Base-by-base conservation (phyloP, 352 stramenopile genomes). In the Phytopythium aichiense region DNA sequence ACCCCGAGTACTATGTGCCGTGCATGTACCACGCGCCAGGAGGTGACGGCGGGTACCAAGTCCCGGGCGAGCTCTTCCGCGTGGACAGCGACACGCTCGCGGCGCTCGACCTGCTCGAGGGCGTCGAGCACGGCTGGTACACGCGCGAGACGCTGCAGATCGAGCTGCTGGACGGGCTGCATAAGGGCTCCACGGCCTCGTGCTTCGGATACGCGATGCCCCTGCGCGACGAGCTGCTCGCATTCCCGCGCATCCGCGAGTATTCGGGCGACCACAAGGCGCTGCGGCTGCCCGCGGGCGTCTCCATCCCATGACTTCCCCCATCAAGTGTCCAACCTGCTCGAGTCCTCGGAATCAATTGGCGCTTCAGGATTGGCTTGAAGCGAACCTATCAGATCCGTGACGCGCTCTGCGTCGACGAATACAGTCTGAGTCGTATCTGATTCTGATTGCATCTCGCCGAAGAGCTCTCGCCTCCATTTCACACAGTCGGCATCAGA, bases 31-130 rank as follows among this genome's bases (percentile, higher is more conserved):
- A 74, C 35, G 73, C 75, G 20, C 71, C 71, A 3, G 46, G 35
- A 0, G 52, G 35, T 0, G 62, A 61, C 11, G 64, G 70, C 16
- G 76, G 73, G n/a, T 83, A 87, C 64, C 53, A 50, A 37, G 73
- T 90, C 28, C 56, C 65, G 0, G 85, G 84, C 1, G 84, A 94
- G 59, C 56, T 92, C 53, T 94, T 74, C 60, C 71, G 65, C 46
- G 74, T 92, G 1, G 85, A 92, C 50, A 55, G 63, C 4, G 77
- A 86, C 43, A 71, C 67, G 13, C 49, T 94, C 25, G 64, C 71
- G 28, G 81, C 74, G 31, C 72, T 92, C 33, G 78, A 89, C 50
- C 69, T 82, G 6, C 69, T 89, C 25, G 79, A 89, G 57, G 76
- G 78, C 65, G 71, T 89, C 7, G 64, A 74, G 22, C 66, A 76